Conservation (phyloP, 2,329 filamentous ascomycete genomes). For the Allantophomopsis lycopodina region DNA sequence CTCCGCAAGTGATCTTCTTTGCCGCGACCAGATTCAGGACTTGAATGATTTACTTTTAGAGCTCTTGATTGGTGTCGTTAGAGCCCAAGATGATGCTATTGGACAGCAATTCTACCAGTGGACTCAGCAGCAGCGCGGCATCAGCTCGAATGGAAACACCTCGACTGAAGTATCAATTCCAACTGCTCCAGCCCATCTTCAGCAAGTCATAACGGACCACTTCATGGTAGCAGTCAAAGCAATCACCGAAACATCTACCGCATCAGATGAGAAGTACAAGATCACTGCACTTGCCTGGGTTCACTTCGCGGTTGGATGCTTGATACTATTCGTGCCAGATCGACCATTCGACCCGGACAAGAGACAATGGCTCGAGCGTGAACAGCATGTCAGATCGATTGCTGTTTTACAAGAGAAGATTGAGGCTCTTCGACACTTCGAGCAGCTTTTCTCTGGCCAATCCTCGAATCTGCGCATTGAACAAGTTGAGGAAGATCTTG, state of each 20-base stretch:
- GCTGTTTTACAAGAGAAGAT: conserved; percentile 40
- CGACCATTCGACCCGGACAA: conserved; percentile 72
- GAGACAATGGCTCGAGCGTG: conserved; percentile 49
- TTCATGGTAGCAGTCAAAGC: conserved; percentile 19
- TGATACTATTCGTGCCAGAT: conserved; percentile 76
- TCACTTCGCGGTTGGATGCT: conserved; percentile 57
- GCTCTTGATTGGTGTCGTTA: conserved; percentile 10
- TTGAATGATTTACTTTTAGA: conserved; percentile 19
- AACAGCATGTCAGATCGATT: conserved; percentile 41
- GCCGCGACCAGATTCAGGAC: conserved; percentile 30
- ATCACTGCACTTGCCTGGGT: conserved; percentile 54
- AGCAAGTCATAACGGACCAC: conserved; percentile 16
- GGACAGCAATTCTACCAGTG: neutral
- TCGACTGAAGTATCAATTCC: neutral
- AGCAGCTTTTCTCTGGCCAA: conserved; percentile 54
- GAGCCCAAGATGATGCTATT: conserved; percentile 8
- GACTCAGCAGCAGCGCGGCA: neutral
- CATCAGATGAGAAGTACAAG: conserved; percentile 12
- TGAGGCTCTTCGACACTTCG: conserved; percentile 48
- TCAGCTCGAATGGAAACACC: neutral
- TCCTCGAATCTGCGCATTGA: conserved; percentile 51
- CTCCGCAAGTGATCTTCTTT: conserved; percentile 18
- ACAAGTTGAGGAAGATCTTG: conserved; percentile 47
- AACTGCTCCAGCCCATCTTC: conserved; percentile 4
- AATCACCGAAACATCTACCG: conserved; percentile 15